phyloP scores from a whole-genome alignment of 2,329 filamentous ascomycete genomes.

The Aspergillus quadrilineatus region DNA sequence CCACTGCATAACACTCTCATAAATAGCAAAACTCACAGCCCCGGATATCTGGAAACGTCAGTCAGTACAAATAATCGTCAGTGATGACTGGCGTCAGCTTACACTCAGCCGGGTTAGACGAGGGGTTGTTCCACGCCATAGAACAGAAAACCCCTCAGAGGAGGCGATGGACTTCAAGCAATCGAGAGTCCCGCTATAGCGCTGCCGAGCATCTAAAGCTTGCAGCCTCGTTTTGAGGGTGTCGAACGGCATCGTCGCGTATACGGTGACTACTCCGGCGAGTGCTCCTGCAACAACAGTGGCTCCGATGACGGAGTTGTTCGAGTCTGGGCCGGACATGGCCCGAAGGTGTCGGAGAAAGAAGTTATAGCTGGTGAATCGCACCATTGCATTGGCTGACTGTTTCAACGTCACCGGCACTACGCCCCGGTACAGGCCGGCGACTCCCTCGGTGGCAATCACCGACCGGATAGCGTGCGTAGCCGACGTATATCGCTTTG shows the following conservation, averaged over 20 bases:
- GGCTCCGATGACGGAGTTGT: neutral
- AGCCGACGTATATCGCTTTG: slow-evolving; percentile 50
- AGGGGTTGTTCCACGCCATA: slow-evolving; percentile 62
- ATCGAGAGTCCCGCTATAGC: slow-evolving; percentile 44
- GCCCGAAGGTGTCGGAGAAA: slow-evolving; percentile 49
- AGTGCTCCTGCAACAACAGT: slow-evolving; percentile 60
- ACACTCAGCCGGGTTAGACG: slow-evolving; percentile 19
- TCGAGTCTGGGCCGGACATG: neutral
- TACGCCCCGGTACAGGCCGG: slow-evolving; percentile 58
- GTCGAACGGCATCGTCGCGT: slow-evolving; percentile 46
- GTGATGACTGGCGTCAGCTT: neutral
- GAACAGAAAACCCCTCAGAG: slow-evolving; percentile 58
- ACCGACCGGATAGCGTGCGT: slow-evolving; percentile 52
- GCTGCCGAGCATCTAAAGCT: slow-evolving; percentile 53
- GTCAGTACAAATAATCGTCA: neutral
- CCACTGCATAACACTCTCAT: slow-evolving; percentile 16
- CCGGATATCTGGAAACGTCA: slow-evolving; percentile 14
- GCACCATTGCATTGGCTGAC: slow-evolving; percentile 41
- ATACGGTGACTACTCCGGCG: slow-evolving; percentile 53
- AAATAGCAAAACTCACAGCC: slow-evolving; percentile 19
- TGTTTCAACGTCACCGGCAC: slow-evolving; percentile 61
- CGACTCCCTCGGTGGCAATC: slow-evolving; percentile 52
- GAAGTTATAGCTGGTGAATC: slow-evolving; percentile 62
- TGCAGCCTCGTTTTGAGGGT: slow-evolving; percentile 45
- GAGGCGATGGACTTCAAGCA: slow-evolving; percentile 13